phyloP scores from a whole-genome alignment of 1,284 basidiomycete genomes.

The Cystobasidium pallidum region DNA sequence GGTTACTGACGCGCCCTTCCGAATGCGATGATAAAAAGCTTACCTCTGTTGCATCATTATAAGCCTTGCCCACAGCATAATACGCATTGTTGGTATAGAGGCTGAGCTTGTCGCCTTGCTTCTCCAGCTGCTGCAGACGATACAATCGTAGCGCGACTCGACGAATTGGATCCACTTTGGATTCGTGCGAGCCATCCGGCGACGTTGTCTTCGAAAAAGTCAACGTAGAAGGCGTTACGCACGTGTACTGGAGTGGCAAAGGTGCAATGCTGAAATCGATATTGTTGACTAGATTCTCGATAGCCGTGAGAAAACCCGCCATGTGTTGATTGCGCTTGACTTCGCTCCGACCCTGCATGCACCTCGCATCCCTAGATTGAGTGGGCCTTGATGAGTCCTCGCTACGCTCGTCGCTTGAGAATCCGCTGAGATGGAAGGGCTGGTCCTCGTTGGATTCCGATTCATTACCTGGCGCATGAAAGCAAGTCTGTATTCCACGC shows the following conservation, averaged over 20 bases:
- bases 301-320: constrained; percentile 8
- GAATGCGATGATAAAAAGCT: neutral
- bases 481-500: neutral
- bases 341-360: constrained; percentile 6
- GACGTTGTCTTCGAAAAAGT: neutral
- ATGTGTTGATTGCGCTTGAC: constrained; percentile 13
- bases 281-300: neutral
- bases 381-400: neutral
- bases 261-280: constrained; percentile 7
- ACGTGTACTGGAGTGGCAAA: neutral
- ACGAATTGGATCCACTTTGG: constrained; percentile 13
- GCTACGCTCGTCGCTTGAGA: neutral
- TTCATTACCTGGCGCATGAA: neutral
- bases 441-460: neutral
- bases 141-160: neutral
- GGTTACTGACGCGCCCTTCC: neutral
- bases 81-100: constrained; percentile 6
- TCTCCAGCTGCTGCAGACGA: constrained; percentile 12
- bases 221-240: neutral
- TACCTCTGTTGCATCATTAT: constrained; percentile 3
- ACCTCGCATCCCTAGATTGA: neutral
- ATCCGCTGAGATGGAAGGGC: neutral
- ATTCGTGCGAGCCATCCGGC: neutral
- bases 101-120: constrained; percentile 18
- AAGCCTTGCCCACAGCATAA: constrained; percentile 13